Conservation (phyloP, 108 stramenopile genomes). For the Craspedostauros australis region DNA sequence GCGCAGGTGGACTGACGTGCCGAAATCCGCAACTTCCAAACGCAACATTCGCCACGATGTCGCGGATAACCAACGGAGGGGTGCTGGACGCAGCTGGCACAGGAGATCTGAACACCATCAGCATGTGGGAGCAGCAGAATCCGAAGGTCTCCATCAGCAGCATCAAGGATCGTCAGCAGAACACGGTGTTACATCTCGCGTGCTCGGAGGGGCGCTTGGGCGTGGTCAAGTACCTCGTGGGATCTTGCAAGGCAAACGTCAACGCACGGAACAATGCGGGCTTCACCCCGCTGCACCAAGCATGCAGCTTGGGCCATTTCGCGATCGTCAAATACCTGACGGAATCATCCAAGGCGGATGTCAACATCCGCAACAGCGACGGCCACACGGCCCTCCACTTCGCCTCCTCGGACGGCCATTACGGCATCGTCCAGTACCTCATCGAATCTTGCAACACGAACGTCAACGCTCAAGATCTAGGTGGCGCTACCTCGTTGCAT, state of each 20-base stretch:
- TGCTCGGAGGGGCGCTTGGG: too few relatives aligned
- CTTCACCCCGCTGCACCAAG: too few relatives aligned
- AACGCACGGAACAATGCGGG: too few relatives aligned
- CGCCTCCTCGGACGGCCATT: neutral
- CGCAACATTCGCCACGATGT: too few relatives aligned
- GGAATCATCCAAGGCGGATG: neutral
- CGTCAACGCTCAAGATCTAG: too few relatives aligned
- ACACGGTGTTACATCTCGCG: neutral
- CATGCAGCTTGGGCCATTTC: too few relatives aligned
- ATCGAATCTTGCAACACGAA: neutral
- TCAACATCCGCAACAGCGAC: slow-evolving; percentile 1
- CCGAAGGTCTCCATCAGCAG: neutral
- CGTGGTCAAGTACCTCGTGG: too few relatives aligned
- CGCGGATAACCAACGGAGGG: too few relatives aligned
- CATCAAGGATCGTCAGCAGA: neutral
- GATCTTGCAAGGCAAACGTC: too few relatives aligned
- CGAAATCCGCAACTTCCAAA: too few relatives aligned
- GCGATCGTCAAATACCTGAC: neutral
- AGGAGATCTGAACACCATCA: neutral
- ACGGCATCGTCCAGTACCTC: neutral
- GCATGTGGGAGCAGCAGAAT: neutral
- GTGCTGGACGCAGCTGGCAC: neutral
- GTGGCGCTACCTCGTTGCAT: too few relatives aligned
- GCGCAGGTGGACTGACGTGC: too few relatives aligned
- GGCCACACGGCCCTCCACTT: neutral